A percentile compares a stretch with the other conserved stretches of the same genome.
Evolutionary conservation across 371 early-diverging fungal genomes (phyloP).

Genomic region (Umbelopsis sp.): DNA sequence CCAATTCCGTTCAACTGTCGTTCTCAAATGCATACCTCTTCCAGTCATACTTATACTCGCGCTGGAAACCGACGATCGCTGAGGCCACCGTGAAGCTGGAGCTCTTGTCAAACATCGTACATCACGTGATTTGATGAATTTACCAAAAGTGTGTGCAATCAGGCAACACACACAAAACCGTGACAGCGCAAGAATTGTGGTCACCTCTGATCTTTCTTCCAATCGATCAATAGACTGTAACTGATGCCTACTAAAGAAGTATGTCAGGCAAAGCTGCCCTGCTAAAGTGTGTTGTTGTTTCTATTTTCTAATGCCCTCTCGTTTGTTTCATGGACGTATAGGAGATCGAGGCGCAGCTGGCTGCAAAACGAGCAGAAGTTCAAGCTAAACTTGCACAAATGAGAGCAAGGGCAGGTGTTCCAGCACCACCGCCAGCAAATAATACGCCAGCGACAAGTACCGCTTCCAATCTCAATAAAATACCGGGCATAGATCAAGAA

Average conservation of each 20-base stretch:
- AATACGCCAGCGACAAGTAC: slow-evolving; percentile 10
- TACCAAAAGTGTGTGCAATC: neutral
- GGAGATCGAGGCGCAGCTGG: slow-evolving; percentile 34
- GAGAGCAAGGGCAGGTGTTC: slow-evolving; percentile 25
- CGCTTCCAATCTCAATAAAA: neutral
- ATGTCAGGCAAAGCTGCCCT: neutral
- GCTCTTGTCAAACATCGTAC: neutral
- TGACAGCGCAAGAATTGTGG: neutral
- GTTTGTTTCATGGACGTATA: neutral
- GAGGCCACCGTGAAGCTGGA: neutral
- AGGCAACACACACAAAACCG: neutral
- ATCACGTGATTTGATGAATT: neutral
- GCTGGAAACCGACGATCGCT: slow-evolving; percentile 3
- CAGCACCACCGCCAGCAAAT: slow-evolving; percentile 18
- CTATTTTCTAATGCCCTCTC: neutral
- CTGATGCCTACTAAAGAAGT: neutral
- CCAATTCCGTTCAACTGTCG: neutral
- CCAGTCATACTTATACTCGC: slow-evolving; percentile 9
- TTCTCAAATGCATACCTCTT: neutral
- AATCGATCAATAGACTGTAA: neutral
- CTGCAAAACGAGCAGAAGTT: slow-evolving; percentile 44
- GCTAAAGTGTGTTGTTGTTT: neutral
- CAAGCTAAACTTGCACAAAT: slow-evolving; percentile 45
- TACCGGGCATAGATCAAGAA: slow-evolving; percentile 26
- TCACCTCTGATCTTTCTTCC: neutral